A percentile compares a stretch with the other conserved stretches of the same genome.
Evolutionary conservation across 139 green algal species (phyloP).

Genomic region (Micractinium conductrix): DNA sequence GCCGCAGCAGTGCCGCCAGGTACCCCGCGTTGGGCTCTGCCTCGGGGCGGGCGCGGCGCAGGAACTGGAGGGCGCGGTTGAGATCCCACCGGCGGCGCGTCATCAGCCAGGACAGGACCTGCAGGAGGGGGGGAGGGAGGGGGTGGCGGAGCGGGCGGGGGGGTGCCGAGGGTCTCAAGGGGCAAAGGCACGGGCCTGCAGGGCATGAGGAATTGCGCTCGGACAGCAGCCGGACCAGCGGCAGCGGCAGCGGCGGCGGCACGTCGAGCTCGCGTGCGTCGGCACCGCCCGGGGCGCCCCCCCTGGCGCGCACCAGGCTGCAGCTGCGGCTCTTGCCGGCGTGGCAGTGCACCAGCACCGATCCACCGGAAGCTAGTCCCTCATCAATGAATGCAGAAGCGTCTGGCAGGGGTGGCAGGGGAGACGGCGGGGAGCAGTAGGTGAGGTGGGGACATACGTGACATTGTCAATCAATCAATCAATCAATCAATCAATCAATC

Average conservation of each 20-base stretch:
- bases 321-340: slow-evolving; percentile 81
- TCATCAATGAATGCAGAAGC: slow-evolving; percentile 72
- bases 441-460: too few species aligned
- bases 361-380: slow-evolving; percentile 47
- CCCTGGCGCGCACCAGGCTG: slow-evolving; percentile 70
- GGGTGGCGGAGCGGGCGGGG: neutral
- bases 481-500: too few species aligned
- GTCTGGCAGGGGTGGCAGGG: neutral
- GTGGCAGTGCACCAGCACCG: slow-evolving; percentile 91
- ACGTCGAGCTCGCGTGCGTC: too few species aligned
- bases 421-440: neutral
- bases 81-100: slow-evolving; percentile 55
- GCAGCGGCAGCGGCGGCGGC: neutral
- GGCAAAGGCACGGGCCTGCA: neutral
- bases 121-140: neutral
- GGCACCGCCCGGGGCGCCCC: too few species aligned
- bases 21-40: slow-evolving; percentile 88
- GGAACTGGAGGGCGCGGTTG: slow-evolving; percentile 59
- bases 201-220: neutral
- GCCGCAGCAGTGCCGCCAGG: slow-evolving; percentile 63
- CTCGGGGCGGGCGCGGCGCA: slow-evolving; percentile 55
- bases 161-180: neutral
- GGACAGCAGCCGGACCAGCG: neutral
- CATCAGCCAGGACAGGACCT: slow-evolving; percentile 50
- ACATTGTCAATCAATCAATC: neutral